These are phyloP conservation scores for Withania somnifera DNA, from an alignment of 305 asterid species.

Conservation along the genomic window DNA sequence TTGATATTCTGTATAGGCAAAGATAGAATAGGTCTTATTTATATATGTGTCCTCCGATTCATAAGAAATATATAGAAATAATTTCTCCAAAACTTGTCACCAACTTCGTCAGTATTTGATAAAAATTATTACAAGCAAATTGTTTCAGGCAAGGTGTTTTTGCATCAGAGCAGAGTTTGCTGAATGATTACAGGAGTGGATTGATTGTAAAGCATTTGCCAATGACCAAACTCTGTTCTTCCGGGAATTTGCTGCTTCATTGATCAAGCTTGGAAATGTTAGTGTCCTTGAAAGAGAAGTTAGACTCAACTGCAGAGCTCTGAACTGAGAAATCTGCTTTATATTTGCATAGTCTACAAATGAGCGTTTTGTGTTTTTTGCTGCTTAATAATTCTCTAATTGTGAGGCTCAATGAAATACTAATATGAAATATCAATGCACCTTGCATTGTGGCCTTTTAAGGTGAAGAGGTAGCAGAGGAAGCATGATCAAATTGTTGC, in stretches of 20 bases:
- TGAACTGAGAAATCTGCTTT: slow-evolving; percentile 21
- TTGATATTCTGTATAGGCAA: no score
- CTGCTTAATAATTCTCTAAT: background rate
- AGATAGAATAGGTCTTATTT: no score
- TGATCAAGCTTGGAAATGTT: slow-evolving; percentile 57
- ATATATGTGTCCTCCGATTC: no score
- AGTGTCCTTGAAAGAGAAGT: slow-evolving; percentile 48
- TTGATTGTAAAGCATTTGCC: slow-evolving; percentile 60
- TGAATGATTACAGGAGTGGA: slow-evolving; percentile 38
- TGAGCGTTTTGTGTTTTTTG: background rate
- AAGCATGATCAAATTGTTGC: background rate
- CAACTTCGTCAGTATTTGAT: slow-evolving; percentile 48
- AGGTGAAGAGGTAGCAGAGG: background rate
- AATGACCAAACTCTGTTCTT: slow-evolving; percentile 42
- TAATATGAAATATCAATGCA: background rate
- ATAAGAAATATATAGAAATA: no score
- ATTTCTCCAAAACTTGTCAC: no score
- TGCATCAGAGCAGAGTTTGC: slow-evolving; percentile 49
- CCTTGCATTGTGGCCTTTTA: background rate
- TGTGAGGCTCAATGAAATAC: background rate
- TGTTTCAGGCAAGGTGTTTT: slow-evolving; percentile 47
- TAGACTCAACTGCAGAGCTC: slow-evolving; percentile 48
- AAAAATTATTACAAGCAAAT: slow-evolving; percentile 48
- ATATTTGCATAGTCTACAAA: background rate
- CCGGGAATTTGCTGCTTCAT: slow-evolving; percentile 43